These are phyloP conservation scores for Acanthamoeba polyphaga DNA, from an alignment of 208 protist species.

Conservation along the genomic window DNA sequence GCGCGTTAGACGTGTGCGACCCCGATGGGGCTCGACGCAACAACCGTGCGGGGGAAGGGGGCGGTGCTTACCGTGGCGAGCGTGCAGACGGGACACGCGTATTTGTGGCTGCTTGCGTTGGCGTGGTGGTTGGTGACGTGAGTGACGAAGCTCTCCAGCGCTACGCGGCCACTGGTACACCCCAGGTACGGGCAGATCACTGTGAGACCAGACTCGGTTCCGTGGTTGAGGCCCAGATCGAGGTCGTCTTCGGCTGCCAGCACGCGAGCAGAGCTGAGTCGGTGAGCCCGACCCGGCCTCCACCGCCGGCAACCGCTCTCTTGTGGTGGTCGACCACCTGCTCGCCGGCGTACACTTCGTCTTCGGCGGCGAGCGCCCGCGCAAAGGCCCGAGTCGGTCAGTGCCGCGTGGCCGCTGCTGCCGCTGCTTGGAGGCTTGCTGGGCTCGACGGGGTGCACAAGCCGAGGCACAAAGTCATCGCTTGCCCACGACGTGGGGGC, in stretches of 20 bases:
- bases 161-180: not conserved
- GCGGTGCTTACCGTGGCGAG: not conserved
- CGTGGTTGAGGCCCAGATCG: not conserved
- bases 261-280: constrained; percentile 1
- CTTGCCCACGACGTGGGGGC: no score
- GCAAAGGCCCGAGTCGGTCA: constrained; percentile 32
- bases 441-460: no score
- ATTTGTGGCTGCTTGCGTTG: not conserved
- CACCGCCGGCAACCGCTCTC: not conserved
- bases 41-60: no score
- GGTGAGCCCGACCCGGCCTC: not conserved
- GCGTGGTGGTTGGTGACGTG: not conserved
- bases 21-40: no score
- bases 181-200: constrained; percentile 9
- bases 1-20: not conserved
- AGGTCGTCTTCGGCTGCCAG: not conserved
- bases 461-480: no score
- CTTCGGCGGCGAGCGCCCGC: not conserved
- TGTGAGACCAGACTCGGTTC: not conserved
- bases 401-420: not conserved
- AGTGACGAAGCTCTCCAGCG: not conserved
- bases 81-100: constrained; percentile 1
- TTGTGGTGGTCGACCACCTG: not conserved
- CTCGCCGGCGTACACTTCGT: not conserved
- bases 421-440: not conserved